Conservation (phyloP, 2,329 filamentous ascomycete species). For the Thermoascus crustaceus region DNA sequence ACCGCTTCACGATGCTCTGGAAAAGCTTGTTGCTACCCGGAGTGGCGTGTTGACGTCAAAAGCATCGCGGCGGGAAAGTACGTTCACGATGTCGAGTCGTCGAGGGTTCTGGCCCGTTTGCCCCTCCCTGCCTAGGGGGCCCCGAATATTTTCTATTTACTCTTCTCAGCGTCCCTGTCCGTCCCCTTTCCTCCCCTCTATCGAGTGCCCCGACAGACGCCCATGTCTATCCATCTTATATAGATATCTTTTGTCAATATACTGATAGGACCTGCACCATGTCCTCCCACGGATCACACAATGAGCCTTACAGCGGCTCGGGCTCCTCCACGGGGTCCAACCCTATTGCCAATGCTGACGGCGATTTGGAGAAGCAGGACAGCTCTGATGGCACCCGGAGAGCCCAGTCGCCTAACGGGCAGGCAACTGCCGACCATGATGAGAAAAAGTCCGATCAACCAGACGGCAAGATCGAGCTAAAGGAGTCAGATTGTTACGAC, state of each 20-base stretch:
- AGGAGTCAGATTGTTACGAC: conserved; percentile 52
- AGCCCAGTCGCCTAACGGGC: no score
- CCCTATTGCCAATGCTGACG: conserved; percentile 6
- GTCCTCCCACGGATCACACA: no score
- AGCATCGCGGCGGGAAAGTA: background rate
- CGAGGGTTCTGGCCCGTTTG: background rate
- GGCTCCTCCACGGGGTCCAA: no score
- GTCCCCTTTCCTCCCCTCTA: conserved; percentile 14
- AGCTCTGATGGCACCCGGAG: no score
- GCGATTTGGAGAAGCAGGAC: conserved; percentile 7
- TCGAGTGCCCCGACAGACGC: no score
- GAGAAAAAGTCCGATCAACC: conserved; percentile 10
- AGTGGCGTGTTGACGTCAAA: no score
- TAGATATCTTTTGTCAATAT: no score
- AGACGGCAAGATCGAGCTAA: conserved; percentile 32
- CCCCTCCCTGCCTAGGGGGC: background rate
- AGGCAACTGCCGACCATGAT: conserved; percentile 1
- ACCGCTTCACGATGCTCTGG: no score
- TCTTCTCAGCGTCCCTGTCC: background rate
- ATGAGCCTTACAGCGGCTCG: no score
- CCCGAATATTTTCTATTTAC: background rate
- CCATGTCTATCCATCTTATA: no score
- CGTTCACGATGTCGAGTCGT: background rate
- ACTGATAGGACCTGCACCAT: no score
- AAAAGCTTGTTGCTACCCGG: no score